A percentile compares a stretch with the other conserved stretches of the same genome.
phyloP scores from a whole-genome alignment of 2,329 filamentous ascomycete genomes.

The Epichloe sibirici region DNA sequence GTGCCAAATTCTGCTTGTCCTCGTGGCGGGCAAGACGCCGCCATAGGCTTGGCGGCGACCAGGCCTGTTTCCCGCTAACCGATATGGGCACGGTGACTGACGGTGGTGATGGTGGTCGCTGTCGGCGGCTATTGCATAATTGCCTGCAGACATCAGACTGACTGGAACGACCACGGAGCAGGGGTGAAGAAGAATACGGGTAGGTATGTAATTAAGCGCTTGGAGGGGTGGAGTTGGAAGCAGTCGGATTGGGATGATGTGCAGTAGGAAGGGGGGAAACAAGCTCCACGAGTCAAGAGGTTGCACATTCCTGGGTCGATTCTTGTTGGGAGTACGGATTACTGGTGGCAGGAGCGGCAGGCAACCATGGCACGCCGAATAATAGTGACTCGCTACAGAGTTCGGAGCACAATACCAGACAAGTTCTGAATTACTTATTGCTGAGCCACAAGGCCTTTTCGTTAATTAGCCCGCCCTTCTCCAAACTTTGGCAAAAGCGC shows the following conservation, averaged over 20 bases:
- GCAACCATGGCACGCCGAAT: background rate
- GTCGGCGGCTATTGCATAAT: slow-evolving; percentile 1
- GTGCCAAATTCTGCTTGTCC: slow-evolving; percentile 5
- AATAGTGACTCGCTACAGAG: background rate
- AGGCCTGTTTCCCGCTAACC: background rate
- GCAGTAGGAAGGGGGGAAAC: background rate
- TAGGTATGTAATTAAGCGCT: background rate
- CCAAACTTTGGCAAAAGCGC: background rate
- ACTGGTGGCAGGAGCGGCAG: background rate
- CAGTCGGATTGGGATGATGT: slow-evolving; percentile 3
- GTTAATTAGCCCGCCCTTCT: background rate
- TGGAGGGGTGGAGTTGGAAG: background rate
- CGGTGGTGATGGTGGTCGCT: background rate
- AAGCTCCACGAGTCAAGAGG: slow-evolving; percentile 5
- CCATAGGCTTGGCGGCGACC: slow-evolving; percentile 4
- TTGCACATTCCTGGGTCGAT: background rate
- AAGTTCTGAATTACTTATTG: too few species aligned
- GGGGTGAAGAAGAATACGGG: background rate
- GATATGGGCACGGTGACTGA: background rate
- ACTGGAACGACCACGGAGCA: background rate
- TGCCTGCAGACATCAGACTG: background rate
- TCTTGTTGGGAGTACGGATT: background rate
- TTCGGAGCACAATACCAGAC: background rate
- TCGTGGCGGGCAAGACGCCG: slow-evolving; percentile 4
- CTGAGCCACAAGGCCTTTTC: background rate